Base-by-base conservation (phyloP, 352 stramenopile species). In the Globisporangium cederbergense region DNA sequence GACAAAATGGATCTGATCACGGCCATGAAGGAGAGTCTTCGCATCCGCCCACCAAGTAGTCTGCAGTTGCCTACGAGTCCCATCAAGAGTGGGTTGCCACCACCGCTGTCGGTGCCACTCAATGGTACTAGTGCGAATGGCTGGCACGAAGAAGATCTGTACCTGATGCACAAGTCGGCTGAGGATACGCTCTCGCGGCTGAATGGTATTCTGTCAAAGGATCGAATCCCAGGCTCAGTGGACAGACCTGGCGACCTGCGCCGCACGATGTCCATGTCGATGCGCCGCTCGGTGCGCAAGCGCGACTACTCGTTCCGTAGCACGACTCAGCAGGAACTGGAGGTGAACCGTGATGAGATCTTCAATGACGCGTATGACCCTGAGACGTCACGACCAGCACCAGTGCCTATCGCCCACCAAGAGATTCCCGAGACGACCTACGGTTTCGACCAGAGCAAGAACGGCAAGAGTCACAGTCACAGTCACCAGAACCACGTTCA, bases 261-360 rank as follows among this genome's bases (percentile, higher is more conserved):
- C 4, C 57, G 57, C 11, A 67, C 52, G 34, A 88, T 86, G 80
- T 89, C 78, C 38, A 79, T 88, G 60, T 85, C 83, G 2, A 83
- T 92, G 72, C 72, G 72, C 3, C 73, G 76, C 25, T 80, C 78
- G 11, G 72, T 89, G 50, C 73, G 79, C 32, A 72, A 74, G 34
- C 79, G 83, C 9, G 78, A 90, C 50, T 90, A 90, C 57, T 89
- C 79, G 32, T 68, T 83, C 18, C 77, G 73, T 10, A 62, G 58
- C 13, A 38, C 65, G 1, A 46, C 47, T 3, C 71, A 80, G 18
- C 71, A 79, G 16, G 53, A 72, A 22, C 63, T 78, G n/a, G 72
- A 88, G 2, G 65, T 91, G 34, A 85, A 92, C 34, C 79, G 72
- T 16, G 79, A 92, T 66, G 76, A 65, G 28, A 92, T 92, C 60